A percentile compares a stretch with the other conserved stretches of the same genome.
These are phyloP conservation scores for Alternaria gaisen DNA, from an alignment of 2,329 filamentous ascomycete genomes.

Conservation along the genomic window DNA sequence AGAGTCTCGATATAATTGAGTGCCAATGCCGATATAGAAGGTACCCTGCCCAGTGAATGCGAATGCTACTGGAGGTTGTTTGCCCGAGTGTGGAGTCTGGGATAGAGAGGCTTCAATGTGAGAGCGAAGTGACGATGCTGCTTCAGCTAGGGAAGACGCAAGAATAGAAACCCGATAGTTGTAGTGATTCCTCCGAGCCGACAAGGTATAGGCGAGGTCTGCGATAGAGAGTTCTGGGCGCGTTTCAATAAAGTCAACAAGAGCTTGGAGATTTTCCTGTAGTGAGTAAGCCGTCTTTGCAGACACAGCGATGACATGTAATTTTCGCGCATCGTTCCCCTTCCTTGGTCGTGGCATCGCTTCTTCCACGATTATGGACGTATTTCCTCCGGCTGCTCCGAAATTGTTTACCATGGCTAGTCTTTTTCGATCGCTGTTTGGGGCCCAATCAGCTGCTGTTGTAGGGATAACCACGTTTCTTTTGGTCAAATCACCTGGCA, in stretches of 20 bases:
- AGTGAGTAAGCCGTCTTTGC: background rate
- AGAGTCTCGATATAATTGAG: background rate
- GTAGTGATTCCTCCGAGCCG: background rate
- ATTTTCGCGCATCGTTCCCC: background rate
- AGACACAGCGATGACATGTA: background rate
- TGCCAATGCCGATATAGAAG: background rate
- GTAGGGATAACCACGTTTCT: background rate
- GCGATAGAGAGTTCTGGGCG: background rate
- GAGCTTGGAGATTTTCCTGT: background rate
- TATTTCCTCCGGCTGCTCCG: constrained; percentile 51
- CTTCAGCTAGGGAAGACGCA: background rate
- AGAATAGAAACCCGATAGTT: background rate
- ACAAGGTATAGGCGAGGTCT: background rate
- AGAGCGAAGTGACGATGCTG: background rate
- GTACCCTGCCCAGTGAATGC: background rate
- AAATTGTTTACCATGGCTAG: constrained; percentile 25
- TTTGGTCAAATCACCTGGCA: background rate
- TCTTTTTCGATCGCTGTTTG: background rate
- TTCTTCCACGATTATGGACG: constrained; percentile 39
- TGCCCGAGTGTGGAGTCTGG: background rate
- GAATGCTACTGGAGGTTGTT: background rate
- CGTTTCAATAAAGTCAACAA: background rate
- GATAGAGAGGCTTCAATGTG: background rate
- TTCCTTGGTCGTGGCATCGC: background rate
- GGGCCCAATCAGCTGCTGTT: background rate